phyloP scores from a whole-genome alignment of 345 rosid species.

The Sonneratia alba region DNA sequence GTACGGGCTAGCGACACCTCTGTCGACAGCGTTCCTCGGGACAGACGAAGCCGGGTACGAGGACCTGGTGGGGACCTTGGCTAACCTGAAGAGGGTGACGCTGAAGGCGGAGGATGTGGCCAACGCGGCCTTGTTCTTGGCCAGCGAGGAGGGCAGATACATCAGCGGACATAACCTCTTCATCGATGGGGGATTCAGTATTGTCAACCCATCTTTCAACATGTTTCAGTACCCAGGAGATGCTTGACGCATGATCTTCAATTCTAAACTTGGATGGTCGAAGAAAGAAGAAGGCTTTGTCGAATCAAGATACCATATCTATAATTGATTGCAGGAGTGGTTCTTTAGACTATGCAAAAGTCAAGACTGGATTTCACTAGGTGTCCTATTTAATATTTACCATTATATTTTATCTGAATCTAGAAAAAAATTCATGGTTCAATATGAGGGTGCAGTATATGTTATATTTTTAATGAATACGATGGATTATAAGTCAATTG shows the following conservation, averaged over 20 bases:
- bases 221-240: constrained; percentile 22
- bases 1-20: constrained; percentile 28
- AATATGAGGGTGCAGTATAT: no score
- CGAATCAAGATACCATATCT: no score
- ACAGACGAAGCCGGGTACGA: constrained; percentile 2
- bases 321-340: no score
- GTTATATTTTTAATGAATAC: no score
- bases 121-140: constrained; percentile 38
- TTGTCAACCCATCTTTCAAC: constrained; percentile 25
- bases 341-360: no score
- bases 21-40: constrained; percentile 26
- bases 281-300: no score
- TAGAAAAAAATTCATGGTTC: no score
- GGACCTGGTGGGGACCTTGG: constrained; percentile 18
- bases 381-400: no score
- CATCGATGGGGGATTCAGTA: constrained; percentile 38
- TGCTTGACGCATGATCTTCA: background rate
- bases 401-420: no score
- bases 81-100: constrained; percentile 32
- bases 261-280: background rate
- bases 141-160: constrained; percentile 41
- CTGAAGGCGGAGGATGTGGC: constrained; percentile 39
- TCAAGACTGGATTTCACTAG: no score
- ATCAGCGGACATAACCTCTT: constrained; percentile 42
- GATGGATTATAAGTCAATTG: no score